A percentile compares a stretch with the other conserved stretches of the same genome.
phyloP scores from a whole-genome alignment of 768 basidiomycete genomes.

The Auriscalpium microsporum region DNA sequence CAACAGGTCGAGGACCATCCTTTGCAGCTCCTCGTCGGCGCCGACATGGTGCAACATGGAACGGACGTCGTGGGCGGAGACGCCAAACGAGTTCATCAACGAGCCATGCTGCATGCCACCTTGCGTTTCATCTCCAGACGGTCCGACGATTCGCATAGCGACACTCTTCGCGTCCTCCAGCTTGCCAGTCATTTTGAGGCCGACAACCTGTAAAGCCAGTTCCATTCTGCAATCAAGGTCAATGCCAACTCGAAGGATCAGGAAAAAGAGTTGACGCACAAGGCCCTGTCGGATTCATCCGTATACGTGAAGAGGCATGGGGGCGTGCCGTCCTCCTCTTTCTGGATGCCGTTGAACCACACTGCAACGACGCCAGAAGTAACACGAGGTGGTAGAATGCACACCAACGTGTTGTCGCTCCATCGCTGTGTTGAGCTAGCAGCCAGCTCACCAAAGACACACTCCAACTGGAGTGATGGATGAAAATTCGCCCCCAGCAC shows the following conservation, averaged over 20 bases:
- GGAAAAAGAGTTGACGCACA: constrained; percentile 45
- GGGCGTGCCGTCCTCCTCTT: constrained; percentile 44
- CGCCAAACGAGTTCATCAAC: constrained; percentile 40
- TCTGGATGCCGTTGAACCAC: constrained; percentile 72
- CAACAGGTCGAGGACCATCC: constrained; percentile 72
- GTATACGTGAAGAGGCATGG: constrained; percentile 80
- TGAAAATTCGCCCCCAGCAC: constrained; percentile 89
- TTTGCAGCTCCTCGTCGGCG: constrained; percentile 57
- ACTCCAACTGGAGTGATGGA: constrained; percentile 57
- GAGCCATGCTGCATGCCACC: constrained; percentile 16
- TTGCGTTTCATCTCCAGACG: constrained; percentile 46
- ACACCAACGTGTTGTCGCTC: constrained; percentile 91
- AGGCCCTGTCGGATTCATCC: constrained; percentile 80
- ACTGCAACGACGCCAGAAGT: constrained; percentile 83
- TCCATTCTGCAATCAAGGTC: constrained; percentile 61
- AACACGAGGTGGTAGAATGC: constrained; percentile 77
- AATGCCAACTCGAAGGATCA: constrained; percentile 2
- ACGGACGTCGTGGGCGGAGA: constrained; percentile 41
- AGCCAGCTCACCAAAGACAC: constrained; percentile 76
- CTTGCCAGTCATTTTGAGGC: constrained; percentile 93
- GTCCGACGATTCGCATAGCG: constrained; percentile 86
- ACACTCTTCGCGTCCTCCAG: constrained; percentile 90
- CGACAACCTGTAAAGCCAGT: constrained; percentile 89
- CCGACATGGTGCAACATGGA: constrained; percentile 49
- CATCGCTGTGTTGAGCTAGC: constrained; percentile 84